These are phyloP conservation scores for Neurospora discreta DNA, from an alignment of 495 filamentous ascomycete genomes.

Conservation along the genomic window DNA sequence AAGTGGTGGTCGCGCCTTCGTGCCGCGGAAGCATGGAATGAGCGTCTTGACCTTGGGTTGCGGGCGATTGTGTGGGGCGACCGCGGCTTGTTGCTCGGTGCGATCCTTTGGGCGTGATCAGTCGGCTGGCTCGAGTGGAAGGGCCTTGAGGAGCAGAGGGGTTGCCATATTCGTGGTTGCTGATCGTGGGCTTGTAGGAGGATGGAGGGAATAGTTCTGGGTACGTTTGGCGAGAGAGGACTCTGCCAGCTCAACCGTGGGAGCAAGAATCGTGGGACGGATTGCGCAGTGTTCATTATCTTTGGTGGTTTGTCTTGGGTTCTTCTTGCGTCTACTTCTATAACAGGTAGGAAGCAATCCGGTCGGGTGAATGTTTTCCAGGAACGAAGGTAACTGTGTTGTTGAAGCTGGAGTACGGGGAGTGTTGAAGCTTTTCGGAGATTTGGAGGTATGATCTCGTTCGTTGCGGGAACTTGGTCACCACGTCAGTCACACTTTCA, in stretches of 20 bases:
- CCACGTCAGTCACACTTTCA: not conserved
- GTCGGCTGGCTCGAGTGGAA: slow-evolving; percentile 2
- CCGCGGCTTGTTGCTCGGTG: not conserved
- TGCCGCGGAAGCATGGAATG: slow-evolving; percentile 61
- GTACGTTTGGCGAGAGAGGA: slow-evolving; percentile 6
- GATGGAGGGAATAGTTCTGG: slow-evolving; percentile 1
- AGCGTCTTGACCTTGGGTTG: slow-evolving; percentile 23
- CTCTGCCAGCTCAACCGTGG: slow-evolving; percentile 42
- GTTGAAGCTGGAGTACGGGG: not conserved
- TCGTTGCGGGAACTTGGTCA: slow-evolving; percentile 82
- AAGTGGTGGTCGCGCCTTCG: slow-evolving; percentile 81
- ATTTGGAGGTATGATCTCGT: slow-evolving; percentile 71
- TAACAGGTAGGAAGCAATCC: not conserved
- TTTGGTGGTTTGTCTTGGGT: not conserved
- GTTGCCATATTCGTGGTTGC: not conserved
- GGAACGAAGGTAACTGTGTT: not conserved
- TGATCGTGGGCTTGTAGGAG: not conserved
- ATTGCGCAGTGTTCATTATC: slow-evolving; percentile 19
- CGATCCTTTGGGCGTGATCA: not conserved
- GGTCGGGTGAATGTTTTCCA: not conserved
- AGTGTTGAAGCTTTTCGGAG: not conserved
- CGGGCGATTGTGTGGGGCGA: slow-evolving; percentile 6
- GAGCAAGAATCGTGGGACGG: slow-evolving; percentile 42
- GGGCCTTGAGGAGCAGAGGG: not conserved
- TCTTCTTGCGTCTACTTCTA: not conserved